phyloP scores from a whole-genome alignment of 441 rosid genomes.

The Arabidopsis hybrid region DNA sequence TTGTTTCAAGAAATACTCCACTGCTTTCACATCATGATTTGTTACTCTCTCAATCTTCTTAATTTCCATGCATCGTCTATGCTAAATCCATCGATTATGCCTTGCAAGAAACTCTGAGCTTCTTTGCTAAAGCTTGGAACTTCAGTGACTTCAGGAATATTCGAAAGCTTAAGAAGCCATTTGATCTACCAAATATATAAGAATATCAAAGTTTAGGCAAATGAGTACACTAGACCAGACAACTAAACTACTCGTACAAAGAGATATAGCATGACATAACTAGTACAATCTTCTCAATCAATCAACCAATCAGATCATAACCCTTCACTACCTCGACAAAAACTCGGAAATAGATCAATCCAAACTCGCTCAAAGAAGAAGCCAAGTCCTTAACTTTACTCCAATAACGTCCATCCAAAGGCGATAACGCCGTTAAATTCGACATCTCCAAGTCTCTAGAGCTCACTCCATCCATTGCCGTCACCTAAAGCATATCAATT shows the following conservation, averaged over 20 bases:
- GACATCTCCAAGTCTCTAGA: conserved; percentile 65
- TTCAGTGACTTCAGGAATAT: conserved; percentile 73
- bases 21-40: conserved; percentile 97
- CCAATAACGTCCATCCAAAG: conserved; percentile 97
- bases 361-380: conserved; percentile 87
- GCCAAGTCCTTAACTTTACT: conserved; percentile 85
- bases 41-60: conserved; percentile 86
- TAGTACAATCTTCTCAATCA: conserved; percentile 12
- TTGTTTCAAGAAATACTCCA: conserved; percentile 92
- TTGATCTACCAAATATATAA: conserved; percentile 53
- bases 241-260: neutral
- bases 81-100: conserved; percentile 70
- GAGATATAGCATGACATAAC: neutral
- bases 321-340: conserved; percentile 74
- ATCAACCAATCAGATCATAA: neutral
- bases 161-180: conserved; percentile 91
- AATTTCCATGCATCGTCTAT: conserved; percentile 83
- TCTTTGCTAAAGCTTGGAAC: conserved; percentile 82
- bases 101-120: conserved; percentile 67
- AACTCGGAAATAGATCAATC: conserved; percentile 77
- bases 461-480: conserved; percentile 51
- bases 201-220: neutral
- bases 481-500: conserved; percentile 44
- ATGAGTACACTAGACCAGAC: conserved; percentile 11
- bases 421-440: conserved; percentile 82